A percentile compares a stretch with the other conserved stretches of the same genome.
These are phyloP conservation scores for Gnomoniopsis smithogilvyi DNA, from an alignment of 2,329 filamentous ascomycete genomes.

Conservation along the genomic window DNA sequence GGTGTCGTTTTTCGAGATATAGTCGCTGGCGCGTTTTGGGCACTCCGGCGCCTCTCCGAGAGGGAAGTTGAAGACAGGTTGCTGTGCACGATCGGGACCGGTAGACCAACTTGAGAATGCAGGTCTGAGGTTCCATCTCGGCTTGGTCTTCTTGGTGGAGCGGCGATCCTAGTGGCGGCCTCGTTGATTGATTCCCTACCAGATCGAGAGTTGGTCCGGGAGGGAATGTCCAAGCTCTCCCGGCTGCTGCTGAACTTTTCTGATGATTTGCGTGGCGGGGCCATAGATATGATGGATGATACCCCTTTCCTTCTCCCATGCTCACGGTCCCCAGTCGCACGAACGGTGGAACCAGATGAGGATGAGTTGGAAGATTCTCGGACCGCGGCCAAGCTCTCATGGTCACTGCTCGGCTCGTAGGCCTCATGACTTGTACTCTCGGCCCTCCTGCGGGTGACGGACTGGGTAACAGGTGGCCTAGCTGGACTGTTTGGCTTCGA, in stretches of 20 bases:
- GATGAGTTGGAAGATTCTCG: constrained; percentile 70
- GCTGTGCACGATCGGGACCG: constrained; percentile 58
- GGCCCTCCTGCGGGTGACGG: constrained; percentile 54
- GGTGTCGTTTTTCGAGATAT: constrained; percentile 29
- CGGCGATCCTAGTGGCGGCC: constrained; percentile 30
- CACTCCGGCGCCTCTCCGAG: constrained; percentile 45
- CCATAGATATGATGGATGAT: constrained; percentile 53
- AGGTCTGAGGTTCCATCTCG: constrained; percentile 65
- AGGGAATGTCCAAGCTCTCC: constrained; percentile 34
- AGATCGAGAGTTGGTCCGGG: constrained; percentile 23
- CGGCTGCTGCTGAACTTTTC: constrained; percentile 45
- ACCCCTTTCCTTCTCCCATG: constrained; percentile 43
- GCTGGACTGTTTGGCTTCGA: constrained; percentile 53
- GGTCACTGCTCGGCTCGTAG: constrained; percentile 44
- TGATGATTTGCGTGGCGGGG: constrained; percentile 60
- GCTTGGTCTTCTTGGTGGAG: constrained; percentile 60
- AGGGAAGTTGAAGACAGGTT: constrained; percentile 52
- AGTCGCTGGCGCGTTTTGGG: constrained; percentile 7
- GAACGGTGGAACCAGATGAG: constrained; percentile 67
- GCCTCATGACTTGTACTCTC: constrained; percentile 52
- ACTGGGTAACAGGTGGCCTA: constrained; percentile 52
- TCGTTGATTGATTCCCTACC: constrained; percentile 24
- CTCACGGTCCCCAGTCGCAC: constrained; percentile 45
- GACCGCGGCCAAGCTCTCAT: constrained; percentile 60
- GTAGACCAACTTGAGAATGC: constrained; percentile 50